Evolutionary conservation across 1,284 basidiomycete species (phyloP), one percentile per base, ranked within the genome.

Genomic region (Garcileccinum viscosum): DNA sequence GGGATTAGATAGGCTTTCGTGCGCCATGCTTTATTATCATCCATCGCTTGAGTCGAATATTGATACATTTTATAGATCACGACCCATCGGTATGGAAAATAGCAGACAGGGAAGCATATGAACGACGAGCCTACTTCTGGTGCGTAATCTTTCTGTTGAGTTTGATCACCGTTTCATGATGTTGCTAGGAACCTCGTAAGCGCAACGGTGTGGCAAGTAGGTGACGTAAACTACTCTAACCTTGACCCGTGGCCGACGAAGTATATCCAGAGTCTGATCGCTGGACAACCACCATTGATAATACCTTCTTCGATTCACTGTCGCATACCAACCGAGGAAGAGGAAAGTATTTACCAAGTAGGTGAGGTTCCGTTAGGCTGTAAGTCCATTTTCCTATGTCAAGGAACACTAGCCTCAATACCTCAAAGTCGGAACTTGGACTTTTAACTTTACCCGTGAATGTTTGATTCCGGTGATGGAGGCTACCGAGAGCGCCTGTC

Each of bases 41-140:
- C 14, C 35, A 17, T 27, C 40, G 33, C n/a, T 22, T 50, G 38
- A 14, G 66, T 17, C 63, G 56, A 64, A 61, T 37, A 53, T 56
- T 72, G 61, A 73, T 30, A 44, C 70, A 27, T 24, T 24, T 27
- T 27, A 19, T 62, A 89, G 87, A 89, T 77, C 80, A 87, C 24
- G 88, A 89, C 77, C 87, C 87, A 38, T 83, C 84, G 7, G 80
- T 83, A 74, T 89, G 87, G 87, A 82, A 84, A 47, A 82, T 87
- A 68, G 70, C 77, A 62, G 84, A 83, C 24, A 83, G 82, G 67
- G 87, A 88, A 65, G 84, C 83, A 7, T 88, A 89, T 69, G 85
- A 86, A 35, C 81, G 88, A 63, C 82, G 88, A 27, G 80, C 82
- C 17, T 87, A 87, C 76, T 88, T 88, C 76, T 89, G 86, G 86